Evolutionary conservation across 2,329 filamentous ascomycete genomes (phyloP), one percentile per base, ranked within the genome.

Genomic region (Aspergillus tamarii): DNA sequence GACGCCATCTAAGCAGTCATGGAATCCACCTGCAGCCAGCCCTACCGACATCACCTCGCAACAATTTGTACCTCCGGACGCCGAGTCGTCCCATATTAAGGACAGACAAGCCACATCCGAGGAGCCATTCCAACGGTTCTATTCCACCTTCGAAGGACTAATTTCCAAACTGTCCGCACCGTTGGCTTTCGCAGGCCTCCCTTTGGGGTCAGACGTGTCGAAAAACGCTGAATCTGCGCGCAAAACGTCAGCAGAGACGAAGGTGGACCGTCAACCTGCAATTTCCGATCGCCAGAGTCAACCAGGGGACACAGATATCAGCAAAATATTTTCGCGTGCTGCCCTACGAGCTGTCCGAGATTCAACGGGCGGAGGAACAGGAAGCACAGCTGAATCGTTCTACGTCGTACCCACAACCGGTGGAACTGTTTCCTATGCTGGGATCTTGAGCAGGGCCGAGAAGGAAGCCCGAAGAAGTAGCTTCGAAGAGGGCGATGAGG

Each of bases 391-490:
- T 8, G 85, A 87, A 67, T 95, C 91, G 10, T 99, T 99, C 81
- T 98, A 97, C 76, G 91, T 98, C 1, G 95, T 99, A 1, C 95
- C 94, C 4, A 91, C 92, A 0, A 93, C 91, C 21, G 94, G 95
- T 6, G 93, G 94, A 67, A 97, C 93, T 3, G 90, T 94, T 64
- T 95, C 93, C 0, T 99, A 98, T 74, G 94, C 95, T 52, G 93
- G 91, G 66, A 97, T 99, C 59, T 82, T 97, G 23, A 90, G 78
- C 36, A 78, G 82, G 30, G 80, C 80, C 9, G 79, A 82, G 65
- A 83, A 80, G 60, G 76, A 80, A 59, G 74, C 77, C 9, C 77
- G 77, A 30, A 71, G 75, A 28, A 80, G 77, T 45, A 82, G 83
- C 64, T 81, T 85, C 3, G 86, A 89, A n/a, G 86, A 90, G 34